phyloP scores from a whole-genome alignment of 768 basidiomycete genomes.

The Myochromella boudieri region DNA sequence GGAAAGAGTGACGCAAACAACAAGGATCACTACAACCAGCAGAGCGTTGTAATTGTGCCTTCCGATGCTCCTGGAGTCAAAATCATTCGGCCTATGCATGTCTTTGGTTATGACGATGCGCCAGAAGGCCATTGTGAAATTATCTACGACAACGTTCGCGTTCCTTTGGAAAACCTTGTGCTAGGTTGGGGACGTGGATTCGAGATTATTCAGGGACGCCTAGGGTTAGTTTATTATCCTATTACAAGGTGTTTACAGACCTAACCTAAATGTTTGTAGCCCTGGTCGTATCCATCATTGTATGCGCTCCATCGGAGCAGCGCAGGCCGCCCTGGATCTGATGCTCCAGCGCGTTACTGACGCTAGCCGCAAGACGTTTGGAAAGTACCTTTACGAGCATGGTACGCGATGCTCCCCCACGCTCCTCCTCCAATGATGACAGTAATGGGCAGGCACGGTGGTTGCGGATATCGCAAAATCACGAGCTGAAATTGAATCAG shows the following conservation, averaged over 20 bases:
- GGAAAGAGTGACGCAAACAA: constrained; percentile 92
- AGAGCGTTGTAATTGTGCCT: constrained; percentile 95
- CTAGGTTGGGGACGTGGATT: constrained; percentile 95
- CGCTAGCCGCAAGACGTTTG: constrained; percentile 88
- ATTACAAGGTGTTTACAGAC: background rate
- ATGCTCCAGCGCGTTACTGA: constrained; percentile 95
- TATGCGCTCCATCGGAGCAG: constrained; percentile 95
- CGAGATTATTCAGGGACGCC: constrained; percentile 96
- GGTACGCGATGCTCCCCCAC: constrained; percentile 44
- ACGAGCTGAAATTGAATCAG: constrained; percentile 89
- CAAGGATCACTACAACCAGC: constrained; percentile 73
- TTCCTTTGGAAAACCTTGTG: constrained; percentile 80
- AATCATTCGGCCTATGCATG: constrained; percentile 88
- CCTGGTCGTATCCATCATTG: constrained; percentile 97
- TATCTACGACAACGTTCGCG: constrained; percentile 90
- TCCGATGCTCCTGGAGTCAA: constrained; percentile 84
- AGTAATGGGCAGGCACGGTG: constrained; percentile 62
- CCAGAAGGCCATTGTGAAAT: constrained; percentile 97
- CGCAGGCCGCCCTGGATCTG: constrained; percentile 79
- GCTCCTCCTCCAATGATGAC: background rate
- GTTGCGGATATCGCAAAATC: constrained; percentile 89
- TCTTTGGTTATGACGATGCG: constrained; percentile 94
- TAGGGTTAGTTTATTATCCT: constrained; percentile 60
- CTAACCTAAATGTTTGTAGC: constrained; percentile 32
- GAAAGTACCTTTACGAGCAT: constrained; percentile 88